Base-by-base conservation (phyloP, 2,329 filamentous ascomycete genomes). In the Aspergillus udagawae region DNA sequence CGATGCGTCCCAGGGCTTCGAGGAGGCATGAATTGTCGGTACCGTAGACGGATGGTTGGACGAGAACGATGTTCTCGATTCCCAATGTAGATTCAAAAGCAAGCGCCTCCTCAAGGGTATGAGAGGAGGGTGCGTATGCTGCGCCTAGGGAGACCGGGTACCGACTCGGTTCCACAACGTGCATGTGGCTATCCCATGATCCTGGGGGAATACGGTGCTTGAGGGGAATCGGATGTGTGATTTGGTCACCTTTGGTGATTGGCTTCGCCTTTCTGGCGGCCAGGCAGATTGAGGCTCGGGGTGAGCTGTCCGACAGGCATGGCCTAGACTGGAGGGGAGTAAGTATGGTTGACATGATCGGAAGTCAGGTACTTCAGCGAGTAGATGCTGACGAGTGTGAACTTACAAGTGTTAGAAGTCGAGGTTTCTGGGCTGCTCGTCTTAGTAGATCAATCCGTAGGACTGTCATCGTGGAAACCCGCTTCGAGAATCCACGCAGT, bases 161-260 rank as follows among this genome's bases (percentile, higher is more conserved):
- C 7, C 68, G 67, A 21, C 72, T 65, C 0, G 82, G 82, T 53
- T 85, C 82, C 51, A 86, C 76, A 35, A 87, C 79, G 67, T 87
- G 85, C 82, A 87, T 86, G 67, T 87, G 84, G 52, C 79, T 82
- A 66, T 86, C 83, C 83, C 84, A 86, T 55, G 83, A 67, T 20
- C 61, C 55, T 2, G 58, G 49, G n/a, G 74, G 73, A 25, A 75
- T 53, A 50, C 64, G 64, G 29, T 64, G 54, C 28, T 61, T 68
- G 27, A 70, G 27, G 3, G 63, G 60, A 27, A 56, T 23, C 23
- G 45, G 14, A 7, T 54, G 32, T 20, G 32, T 12, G 10, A 49
- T 55, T 41, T 52, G 54, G 20, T 10, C 23, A 47, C 53, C 60
- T 28, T 44, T 58, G 56, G 23, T 55, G 51, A 47, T 59, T 28